Conservation (phyloP, 2,329 filamentous ascomycete genomes). For the Fusarium solani-melongenae region DNA sequence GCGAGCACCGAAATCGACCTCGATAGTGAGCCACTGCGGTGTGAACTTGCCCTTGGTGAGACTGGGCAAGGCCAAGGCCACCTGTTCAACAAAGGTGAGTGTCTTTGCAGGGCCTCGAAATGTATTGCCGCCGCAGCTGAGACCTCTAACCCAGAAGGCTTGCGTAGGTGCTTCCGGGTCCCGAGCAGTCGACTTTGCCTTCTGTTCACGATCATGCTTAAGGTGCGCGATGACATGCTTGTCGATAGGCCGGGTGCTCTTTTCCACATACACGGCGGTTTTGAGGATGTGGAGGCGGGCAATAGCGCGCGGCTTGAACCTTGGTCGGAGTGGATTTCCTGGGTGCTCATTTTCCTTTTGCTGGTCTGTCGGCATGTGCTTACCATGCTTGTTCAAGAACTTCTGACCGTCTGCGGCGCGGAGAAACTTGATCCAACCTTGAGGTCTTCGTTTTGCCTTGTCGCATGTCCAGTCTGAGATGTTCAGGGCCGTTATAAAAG, state of each 20-base stretch:
- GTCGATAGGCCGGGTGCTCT: slow-evolving; percentile 50
- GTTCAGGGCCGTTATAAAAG: slow-evolving; percentile 52
- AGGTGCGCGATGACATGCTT: slow-evolving; percentile 42
- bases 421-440: slow-evolving; percentile 59
- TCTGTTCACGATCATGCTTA: slow-evolving; percentile 41
- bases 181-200: slow-evolving; percentile 2
- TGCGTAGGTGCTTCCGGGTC: slow-evolving; percentile 35
- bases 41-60: slow-evolving; percentile 16
- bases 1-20: slow-evolving; percentile 14
- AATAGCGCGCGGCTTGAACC: slow-evolving; percentile 22
- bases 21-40: slow-evolving; percentile 27
- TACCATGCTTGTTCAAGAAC: slow-evolving; percentile 56
- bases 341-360: slow-evolving; percentile 12
- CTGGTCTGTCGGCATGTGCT: slow-evolving; percentile 17
- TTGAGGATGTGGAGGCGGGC: slow-evolving; percentile 48
- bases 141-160: slow-evolving; percentile 23
- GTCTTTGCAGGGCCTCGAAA: slow-evolving; percentile 46
- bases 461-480: slow-evolving; percentile 58
- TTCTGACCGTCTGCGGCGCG: slow-evolving; percentile 49
- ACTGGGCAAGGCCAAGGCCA: slow-evolving; percentile 20
- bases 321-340: not conserved
- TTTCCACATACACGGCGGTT: slow-evolving; percentile 41
- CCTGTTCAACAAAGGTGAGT: slow-evolving; percentile 59
- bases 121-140: slow-evolving; percentile 62
- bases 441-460: slow-evolving; percentile 50